Evolutionary conservation across 345 rosid genomes (phyloP).

Genomic region (Barbarea vulgaris): DNA sequence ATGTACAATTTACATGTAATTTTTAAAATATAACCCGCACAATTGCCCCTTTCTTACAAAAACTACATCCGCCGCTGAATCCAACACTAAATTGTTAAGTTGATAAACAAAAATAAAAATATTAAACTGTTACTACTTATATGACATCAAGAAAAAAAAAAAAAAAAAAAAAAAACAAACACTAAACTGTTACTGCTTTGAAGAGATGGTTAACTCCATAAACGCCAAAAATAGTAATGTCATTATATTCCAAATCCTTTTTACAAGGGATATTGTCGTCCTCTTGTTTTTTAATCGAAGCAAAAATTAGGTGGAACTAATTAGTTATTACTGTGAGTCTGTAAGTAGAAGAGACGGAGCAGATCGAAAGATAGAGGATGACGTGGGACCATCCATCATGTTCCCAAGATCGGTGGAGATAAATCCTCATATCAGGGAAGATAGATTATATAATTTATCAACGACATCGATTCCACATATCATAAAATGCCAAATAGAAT

Average conservation of each 20-base stretch:
- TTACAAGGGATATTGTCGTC: slow-evolving; percentile 7
- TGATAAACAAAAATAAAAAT: not conserved
- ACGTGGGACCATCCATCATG: slow-evolving; percentile 26
- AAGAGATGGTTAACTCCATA: not conserved
- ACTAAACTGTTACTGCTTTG: not conserved
- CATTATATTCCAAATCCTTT: not conserved
- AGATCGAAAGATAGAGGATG: slow-evolving; percentile 14
- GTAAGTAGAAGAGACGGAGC: not conserved
- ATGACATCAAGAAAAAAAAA: too few species aligned
- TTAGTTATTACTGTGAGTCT: not conserved
- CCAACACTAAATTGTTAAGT: not conserved
- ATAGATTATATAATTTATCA: slow-evolving; percentile 3
- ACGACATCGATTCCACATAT: not conserved
- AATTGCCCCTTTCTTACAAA: too few species aligned
- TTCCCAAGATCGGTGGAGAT: slow-evolving; percentile 36
- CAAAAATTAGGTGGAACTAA: not conserved
- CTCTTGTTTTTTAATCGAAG: not conserved
- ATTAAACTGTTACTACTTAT: not conserved
- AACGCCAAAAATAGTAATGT: not conserved
- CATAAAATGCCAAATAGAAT: not conserved
- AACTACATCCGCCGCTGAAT: too few species aligned
- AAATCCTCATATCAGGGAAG: slow-evolving; percentile 28
- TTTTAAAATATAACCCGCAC: too few species aligned
- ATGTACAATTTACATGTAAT: too few species aligned
- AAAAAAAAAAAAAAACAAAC: not conserved